A percentile compares a stretch with the other conserved stretches of the same genome.
Evolutionary conservation across 805 yeast genomes (phyloP).

Genomic region (Candida fluviatilis): DNA sequence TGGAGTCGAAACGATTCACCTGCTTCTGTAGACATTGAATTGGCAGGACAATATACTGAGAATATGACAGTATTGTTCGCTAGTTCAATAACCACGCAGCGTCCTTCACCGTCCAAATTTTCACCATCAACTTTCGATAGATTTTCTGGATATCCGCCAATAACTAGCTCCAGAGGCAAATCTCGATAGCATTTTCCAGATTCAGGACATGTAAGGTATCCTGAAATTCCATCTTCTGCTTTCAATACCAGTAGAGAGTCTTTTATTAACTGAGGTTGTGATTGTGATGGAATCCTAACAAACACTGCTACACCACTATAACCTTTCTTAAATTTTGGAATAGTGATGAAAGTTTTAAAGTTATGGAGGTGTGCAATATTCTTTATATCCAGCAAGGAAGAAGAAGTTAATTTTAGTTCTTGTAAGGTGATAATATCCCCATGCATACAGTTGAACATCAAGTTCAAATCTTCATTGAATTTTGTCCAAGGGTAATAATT

Average conservation of each 20-base stretch:
- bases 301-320: constrained; percentile 92
- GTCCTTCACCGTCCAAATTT: constrained; percentile 75
- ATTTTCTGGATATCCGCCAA: constrained; percentile 69
- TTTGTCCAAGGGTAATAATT: constrained; percentile 81
- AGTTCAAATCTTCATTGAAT: constrained; percentile 33
- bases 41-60: constrained; percentile 87
- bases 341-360: constrained; percentile 61
- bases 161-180: constrained; percentile 27
- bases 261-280: constrained; percentile 34
- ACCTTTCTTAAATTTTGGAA: constrained; percentile 70
- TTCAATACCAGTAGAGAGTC: constrained; percentile 49
- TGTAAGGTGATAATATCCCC: constrained; percentile 85
- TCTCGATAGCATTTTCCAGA: constrained; percentile 12
- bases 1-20: constrained; percentile 56
- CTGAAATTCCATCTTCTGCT: constrained; percentile 93
- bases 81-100: constrained; percentile 73
- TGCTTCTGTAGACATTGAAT: constrained; percentile 65
- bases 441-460: constrained; percentile 48
- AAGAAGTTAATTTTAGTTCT: constrained; percentile 61
- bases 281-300: constrained; percentile 46
- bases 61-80: constrained; percentile 58
- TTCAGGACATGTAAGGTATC: constrained; percentile 36
- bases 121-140: constrained; percentile 33
- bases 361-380: constrained; percentile 54
- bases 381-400: constrained; percentile 14